A percentile compares a stretch with the other conserved stretches of the same genome.
Conservation (phyloP, 169 alveolate species). For the Haemoproteus tartakovskyi region DNA sequence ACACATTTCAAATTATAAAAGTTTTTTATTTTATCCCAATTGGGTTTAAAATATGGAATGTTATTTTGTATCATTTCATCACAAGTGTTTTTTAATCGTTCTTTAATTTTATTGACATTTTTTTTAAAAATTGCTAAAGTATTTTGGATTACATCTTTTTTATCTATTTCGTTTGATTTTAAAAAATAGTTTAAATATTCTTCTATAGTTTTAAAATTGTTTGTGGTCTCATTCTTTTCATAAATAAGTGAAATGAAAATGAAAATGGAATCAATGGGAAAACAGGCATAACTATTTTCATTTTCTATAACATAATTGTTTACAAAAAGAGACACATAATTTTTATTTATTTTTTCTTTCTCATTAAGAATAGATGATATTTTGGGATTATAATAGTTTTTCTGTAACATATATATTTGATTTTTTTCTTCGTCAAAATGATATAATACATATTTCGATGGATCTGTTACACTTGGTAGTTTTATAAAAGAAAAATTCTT, state of each 20-base stretch:
- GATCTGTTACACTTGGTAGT: slow-evolving; percentile 55
- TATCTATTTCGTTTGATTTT: not conserved
- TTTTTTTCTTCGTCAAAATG: slow-evolving; percentile 21
- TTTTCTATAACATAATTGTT: slow-evolving; percentile 48
- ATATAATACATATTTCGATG: slow-evolving; percentile 28
- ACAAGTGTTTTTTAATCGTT: slow-evolving; percentile 26
- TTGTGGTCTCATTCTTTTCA: slow-evolving; percentile 10
- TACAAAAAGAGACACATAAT: slow-evolving; percentile 38
- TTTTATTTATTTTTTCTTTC: slow-evolving; percentile 51
- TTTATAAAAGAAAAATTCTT: slow-evolving; percentile 34
- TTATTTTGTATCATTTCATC: slow-evolving; percentile 36
- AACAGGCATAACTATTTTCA: slow-evolving; percentile 31
- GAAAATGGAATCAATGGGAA: slow-evolving; percentile 49
- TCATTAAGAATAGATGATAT: slow-evolving; percentile 29
- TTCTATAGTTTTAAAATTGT: slow-evolving; percentile 34
- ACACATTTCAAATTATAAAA: slow-evolving; percentile 55
- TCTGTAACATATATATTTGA: slow-evolving; percentile 25
- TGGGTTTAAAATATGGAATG: slow-evolving; percentile 19
- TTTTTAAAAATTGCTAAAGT: slow-evolving; percentile 18
- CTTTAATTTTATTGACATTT: slow-evolving; percentile 27
- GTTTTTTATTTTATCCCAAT: slow-evolving; percentile 17
- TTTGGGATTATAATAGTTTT: slow-evolving; percentile 51
- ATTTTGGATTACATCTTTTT: slow-evolving; percentile 20
- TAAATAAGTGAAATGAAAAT: slow-evolving; percentile 36
- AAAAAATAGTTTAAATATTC: slow-evolving; percentile 23